A percentile compares a stretch with the other conserved stretches of the same genome.
Conservation (phyloP, 129 eudicot species). For the Flaveria ramosissima region DNA sequence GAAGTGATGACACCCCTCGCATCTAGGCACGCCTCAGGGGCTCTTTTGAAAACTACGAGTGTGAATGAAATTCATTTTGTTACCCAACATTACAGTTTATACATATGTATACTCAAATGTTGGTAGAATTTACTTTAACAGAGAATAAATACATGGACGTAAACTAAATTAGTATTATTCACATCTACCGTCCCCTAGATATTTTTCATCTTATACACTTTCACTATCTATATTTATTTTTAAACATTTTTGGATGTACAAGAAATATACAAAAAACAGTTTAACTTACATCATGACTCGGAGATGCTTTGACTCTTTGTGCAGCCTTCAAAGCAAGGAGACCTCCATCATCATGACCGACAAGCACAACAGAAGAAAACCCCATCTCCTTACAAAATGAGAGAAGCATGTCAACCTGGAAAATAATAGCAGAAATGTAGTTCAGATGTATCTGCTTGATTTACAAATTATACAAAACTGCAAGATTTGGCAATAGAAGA, state of each 20-base stretch:
- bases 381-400: conserved; percentile 79
- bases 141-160: not conserved
- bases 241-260: not conserved
- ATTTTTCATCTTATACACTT: not conserved
- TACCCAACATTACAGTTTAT: not conserved
- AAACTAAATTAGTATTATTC: not conserved
- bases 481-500: not conserved
- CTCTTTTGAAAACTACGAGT: no score
- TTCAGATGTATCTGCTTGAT: conserved; percentile 5
- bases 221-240: not conserved
- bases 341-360: conserved; percentile 99
- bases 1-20: no score
- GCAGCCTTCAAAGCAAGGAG: conserved; percentile 90
- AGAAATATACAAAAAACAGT: not conserved
- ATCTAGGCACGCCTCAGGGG: no score
- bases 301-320: conserved; percentile 58
- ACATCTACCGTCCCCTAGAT: not conserved
- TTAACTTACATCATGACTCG: conserved; percentile 63
- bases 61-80: not conserved
- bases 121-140: not conserved
- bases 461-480: conserved; percentile 1
- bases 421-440: conserved; percentile 6
- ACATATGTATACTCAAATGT: not conserved
- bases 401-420: conserved; percentile 92
- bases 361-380: conserved; percentile 88